Base-by-base conservation (phyloP, 441 rosid genomes). In the Corymbia calophylla region DNA sequence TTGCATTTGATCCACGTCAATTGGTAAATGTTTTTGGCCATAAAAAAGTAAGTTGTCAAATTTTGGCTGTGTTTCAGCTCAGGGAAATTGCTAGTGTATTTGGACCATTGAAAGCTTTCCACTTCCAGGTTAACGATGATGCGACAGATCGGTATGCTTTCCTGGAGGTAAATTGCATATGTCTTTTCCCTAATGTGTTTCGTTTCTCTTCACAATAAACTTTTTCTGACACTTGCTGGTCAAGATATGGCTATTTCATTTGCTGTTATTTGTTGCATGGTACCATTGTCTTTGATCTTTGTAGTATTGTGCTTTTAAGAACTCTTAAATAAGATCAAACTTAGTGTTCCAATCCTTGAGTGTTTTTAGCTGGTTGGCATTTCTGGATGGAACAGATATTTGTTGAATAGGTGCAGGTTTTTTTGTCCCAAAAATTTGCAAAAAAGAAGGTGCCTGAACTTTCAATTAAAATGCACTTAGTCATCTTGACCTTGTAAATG, bases 51-150 rank as follows among this genome's bases (percentile, higher is more conserved):
- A 58, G n/a, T 80, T 87, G 54, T 39, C 70, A 53, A 55, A 58
- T 73, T 91, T 70, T 92, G 70, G 82, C 88, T 7, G 85, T 89
- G 91, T 89, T 93, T 87, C 94, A 98, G 99, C 88, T 98, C 60
- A 90, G 93, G 96, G 99, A 97, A 93, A 98, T 98, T 92, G 95
- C 95, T 92, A 92, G 94, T 90, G 93, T 94, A 87, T 98, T 97
- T 92, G 99, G 99, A 93, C 96, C 94, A 89, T 86, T 98, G 92
- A 97, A 95, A 93, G 95, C 97, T 80, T 98, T 89, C 93, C 98
- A 94, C 89, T 93, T 94, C 87, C 95, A 93, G 86, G 91, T 77
- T 82, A 92, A 91, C 64, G 85, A 91, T 91, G 94, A 92, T 92
- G 91, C 60, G 39, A 89, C 49, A 13, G 92, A 88, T 58, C 93